These are phyloP conservation scores for Coniochaeta sp. DNA, from an alignment of 2,329 filamentous ascomycete species.

Conservation along the genomic window DNA sequence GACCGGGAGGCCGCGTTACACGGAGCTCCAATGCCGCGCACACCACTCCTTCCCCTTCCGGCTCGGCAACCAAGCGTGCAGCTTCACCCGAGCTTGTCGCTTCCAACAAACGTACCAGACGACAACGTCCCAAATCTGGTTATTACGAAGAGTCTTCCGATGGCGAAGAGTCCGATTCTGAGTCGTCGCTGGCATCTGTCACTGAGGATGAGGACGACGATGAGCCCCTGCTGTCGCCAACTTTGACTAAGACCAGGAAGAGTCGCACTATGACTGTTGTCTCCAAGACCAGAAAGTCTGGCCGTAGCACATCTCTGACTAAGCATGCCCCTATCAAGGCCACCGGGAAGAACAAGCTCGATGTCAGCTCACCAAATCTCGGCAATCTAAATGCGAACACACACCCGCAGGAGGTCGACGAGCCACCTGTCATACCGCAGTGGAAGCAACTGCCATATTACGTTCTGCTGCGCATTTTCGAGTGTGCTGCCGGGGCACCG, in stretches of 20 bases:
- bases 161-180: neutral
- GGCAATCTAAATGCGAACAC: neutral
- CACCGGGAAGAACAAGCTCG: neutral
- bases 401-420: too few relatives aligned
- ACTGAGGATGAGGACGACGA: neutral
- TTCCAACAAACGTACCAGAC: neutral
- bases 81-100: neutral
- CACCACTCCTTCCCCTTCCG: neutral
- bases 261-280: neutral
- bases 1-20: neutral
- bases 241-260: neutral
- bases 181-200: neutral
- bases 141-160: neutral
- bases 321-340: neutral
- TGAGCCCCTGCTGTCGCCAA: neutral
- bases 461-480: slow-evolving; percentile 62
- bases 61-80: neutral
- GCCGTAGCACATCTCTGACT: neutral
- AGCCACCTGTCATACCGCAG: slow-evolving; percentile 13
- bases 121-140: neutral
- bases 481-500: slow-evolving; percentile 55
- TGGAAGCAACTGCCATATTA: slow-evolving; percentile 36
- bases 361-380: neutral
- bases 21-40: neutral
- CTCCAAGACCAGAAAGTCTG: neutral